Evolutionary conservation across 2,329 filamentous ascomycete species (phyloP), one percentile per base, ranked within the genome.

Genomic region (Colletotrichum cordylinicola): DNA sequence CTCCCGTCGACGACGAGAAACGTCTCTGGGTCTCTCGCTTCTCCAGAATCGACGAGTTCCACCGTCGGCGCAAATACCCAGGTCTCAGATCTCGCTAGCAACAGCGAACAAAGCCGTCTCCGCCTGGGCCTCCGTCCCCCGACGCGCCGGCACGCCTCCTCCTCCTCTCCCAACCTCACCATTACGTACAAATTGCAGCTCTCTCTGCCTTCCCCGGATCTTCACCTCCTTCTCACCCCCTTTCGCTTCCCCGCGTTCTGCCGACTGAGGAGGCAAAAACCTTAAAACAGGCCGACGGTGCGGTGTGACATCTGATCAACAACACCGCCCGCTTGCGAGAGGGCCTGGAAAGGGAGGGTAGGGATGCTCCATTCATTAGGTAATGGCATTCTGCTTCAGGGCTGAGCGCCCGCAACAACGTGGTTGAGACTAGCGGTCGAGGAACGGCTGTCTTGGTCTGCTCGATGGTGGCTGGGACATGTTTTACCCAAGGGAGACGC

Each of bases 391-490:
- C 4, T 60, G 21, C 35, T 43, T 62, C 66, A 75, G 66, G 71
- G 74, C 71, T 75, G 72, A 76, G 67, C 74, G 74, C 74, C 74
- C 66, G 74, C 74, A 76, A 21, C 39, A 76, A 76, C 74, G 74
- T 76, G 74, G 61, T 43, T 21, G 52, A 48, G 31, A 29, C 35
- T 35, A 65, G 48, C 70, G 24, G 39, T 64, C n/a, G 35, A 27
- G 68, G 62, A 72, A 68, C 33, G 21, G 67, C 43, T 58, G 52
- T 55, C 29, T 68, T 39, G 66, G 52, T 60, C 3, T 21, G 52
- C 37, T 43, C 29, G 31, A 21, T 21, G 52, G 31, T 60, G 33
- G 52, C 66, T 33, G 62, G 39, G 39, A 13, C 24, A 39, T 31
- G 31, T 65, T 65, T 29, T 21, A 48, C 61, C 6, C 33, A 43